Base-by-base conservation (phyloP, 106 monocot species). In the Dendrobium huoshanense region DNA sequence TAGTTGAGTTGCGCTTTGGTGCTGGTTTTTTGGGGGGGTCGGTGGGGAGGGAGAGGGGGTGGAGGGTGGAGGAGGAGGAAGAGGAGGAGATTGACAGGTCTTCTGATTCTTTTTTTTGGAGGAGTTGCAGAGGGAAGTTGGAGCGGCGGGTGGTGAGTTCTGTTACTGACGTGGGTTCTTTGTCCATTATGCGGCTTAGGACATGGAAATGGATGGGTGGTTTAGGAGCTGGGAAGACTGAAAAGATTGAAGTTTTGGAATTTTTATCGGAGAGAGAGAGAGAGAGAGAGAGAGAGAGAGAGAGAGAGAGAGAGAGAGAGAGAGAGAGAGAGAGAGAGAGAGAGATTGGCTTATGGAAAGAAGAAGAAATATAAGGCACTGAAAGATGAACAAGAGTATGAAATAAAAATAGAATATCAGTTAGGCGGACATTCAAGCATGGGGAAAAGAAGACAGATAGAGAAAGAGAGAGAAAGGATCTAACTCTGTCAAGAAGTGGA, bases 121-220 rank as follows among this genome's bases (percentile, higher is more conserved):
- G 84, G 72, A 94, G 89, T 27, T 91, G 94, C 40, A 94, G 81
- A 7, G 94, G 94, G 83, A 94, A 91, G 84, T 89, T 91, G 25
- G 89, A 88, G 74, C 90, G 65, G 40, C 86, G 81, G 56, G 67
- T 13, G 51, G 13, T 10, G 51, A 51, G 10, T 0, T 75, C 78
- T 25, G 86, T 77, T 15, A 85, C 86, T 43, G 44, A 44, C 9
- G 37, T 79, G 47, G 76, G 83, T 48, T 80, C 79, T 65, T 73
- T 73, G 37, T 88, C 90, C 84, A 88, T 88, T 51, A 77, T 77
- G 16, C 0, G 72, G 44, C 68, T 88, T 64, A 80, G 7, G 79
- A 70, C 84, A 83, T 84, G 73, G 61, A 4, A 61, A 8, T 6
- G 5, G 4, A 61, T 19, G 5, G 64, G 64, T 22, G 4, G 22